A percentile compares a stretch with the other conserved stretches of the same genome.
These are phyloP conservation scores for Blastobotrys muscicola DNA, from an alignment of 805 yeast genomes.

Conservation along the genomic window DNA sequence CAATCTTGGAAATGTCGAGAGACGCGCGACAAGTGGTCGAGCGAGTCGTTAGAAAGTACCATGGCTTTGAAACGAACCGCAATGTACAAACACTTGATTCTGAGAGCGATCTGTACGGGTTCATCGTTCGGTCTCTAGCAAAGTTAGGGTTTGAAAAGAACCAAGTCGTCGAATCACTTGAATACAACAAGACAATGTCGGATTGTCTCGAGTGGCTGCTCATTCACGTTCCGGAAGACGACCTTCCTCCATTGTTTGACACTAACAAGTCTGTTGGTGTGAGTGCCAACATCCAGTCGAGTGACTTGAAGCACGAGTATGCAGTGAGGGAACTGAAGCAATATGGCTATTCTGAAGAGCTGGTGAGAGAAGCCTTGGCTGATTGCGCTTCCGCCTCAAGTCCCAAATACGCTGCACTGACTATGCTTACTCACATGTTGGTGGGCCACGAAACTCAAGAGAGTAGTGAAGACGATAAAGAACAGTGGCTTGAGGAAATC, in stretches of 20 bases:
- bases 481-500: slow-evolving; percentile 65
- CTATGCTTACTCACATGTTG: slow-evolving; percentile 25
- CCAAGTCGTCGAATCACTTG: slow-evolving; percentile 66
- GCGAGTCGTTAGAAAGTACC: slow-evolving; percentile 35
- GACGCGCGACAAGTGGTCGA: slow-evolving; percentile 58
- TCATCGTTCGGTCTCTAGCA: slow-evolving; percentile 25
- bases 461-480: slow-evolving; percentile 22
- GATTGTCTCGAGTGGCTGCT: slow-evolving; percentile 67
- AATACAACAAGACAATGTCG: slow-evolving; percentile 39
- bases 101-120: not conserved
- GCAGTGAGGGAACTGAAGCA: slow-evolving; percentile 47
- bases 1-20: slow-evolving; percentile 49
- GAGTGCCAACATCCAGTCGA: slow-evolving; percentile 32
- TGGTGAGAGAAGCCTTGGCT: slow-evolving; percentile 43
- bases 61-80: slow-evolving; percentile 27
- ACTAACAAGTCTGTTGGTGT: slow-evolving; percentile 25
- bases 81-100: slow-evolving; percentile 28
- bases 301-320: slow-evolving; percentile 46
- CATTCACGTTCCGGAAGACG: slow-evolving; percentile 91
- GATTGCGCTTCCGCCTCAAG: slow-evolving; percentile 27
- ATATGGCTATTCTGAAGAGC: slow-evolving; percentile 64
- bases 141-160: slow-evolving; percentile 56
- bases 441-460: slow-evolving; percentile 15
- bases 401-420: slow-evolving; percentile 40
- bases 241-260: slow-evolving; percentile 48